Base-by-base conservation (phyloP, 1,139 yeast genomes). In the Casaregolazyma lundiana region DNA sequence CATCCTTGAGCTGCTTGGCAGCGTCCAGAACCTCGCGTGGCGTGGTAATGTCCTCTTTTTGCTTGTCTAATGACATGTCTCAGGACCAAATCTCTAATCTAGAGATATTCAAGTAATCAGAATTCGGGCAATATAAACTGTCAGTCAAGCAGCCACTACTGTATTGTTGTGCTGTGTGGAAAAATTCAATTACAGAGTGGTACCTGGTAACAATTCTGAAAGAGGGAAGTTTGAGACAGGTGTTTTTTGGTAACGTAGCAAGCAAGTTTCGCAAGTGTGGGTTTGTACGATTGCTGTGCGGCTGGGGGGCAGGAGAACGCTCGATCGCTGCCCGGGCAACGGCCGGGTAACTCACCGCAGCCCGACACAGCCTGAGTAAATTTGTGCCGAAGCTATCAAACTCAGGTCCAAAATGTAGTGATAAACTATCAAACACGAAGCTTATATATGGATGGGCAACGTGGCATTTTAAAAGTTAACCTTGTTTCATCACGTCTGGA, bases 11-110 rank as follows among this genome's bases (percentile, higher is more conserved):
- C 15, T 43, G 44, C 4, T 45, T 42, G n/a, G 40, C 45, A 17
- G 52, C 53, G 2, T 50, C 43, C 17, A 48, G 44, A 19, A 49
- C 47, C 11, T 43, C 40, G 21, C 17, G 15, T 17, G 44, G 47
- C 4, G 43, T 41, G 4, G 40, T 19, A 16, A 26, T 36, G 16
- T 34, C 44, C 32, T 13, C 4, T 13, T 7, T 26, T 13, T n/a
- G 13, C 2, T 7, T 7, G 15, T 26, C 15, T 13, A 7, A 7
- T 13, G 29, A 26, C 32, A 26, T 26, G 32, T 26, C 32, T 26
- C 32, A 26, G 21, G 15, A 32, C 16, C 6, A 17, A 19, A 17
- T 34, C 37, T 26, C 32, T 5, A 26, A 26, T n/a, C n/a, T n/a
- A n/a, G n/a, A n/a, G n/a, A n/a, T n/a, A n/a, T n/a, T n/a, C n/a